Conservation (phyloP, 2,329 filamentous ascomycete species). For the Triangularia verruculosa region DNA sequence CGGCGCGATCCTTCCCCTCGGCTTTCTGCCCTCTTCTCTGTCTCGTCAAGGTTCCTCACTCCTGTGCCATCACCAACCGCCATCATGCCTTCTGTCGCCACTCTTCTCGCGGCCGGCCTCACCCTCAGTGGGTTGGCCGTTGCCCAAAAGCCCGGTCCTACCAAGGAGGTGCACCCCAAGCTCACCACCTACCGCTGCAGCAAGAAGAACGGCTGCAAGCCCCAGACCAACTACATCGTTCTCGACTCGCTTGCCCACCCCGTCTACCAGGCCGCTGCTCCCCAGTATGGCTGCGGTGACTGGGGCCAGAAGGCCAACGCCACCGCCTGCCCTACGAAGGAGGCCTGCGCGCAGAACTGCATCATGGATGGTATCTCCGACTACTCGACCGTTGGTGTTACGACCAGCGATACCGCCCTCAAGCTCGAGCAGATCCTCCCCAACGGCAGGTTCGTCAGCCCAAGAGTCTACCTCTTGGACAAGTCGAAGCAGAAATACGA, state of each 20-base stretch:
- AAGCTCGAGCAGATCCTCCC: constrained; percentile 31
- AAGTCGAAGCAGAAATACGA: constrained; percentile 51
- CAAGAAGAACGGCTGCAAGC: constrained; percentile 44
- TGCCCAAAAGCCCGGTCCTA: constrained; percentile 18
- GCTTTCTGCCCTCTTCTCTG: not conserved
- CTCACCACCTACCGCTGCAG: constrained; percentile 52
- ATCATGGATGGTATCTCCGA: constrained; percentile 24
- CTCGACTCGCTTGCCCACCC: constrained; percentile 40
- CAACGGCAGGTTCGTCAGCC: constrained; percentile 21
- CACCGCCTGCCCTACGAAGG: constrained; percentile 33
- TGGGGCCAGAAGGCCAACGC: constrained; percentile 22
- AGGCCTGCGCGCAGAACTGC: constrained; percentile 27
- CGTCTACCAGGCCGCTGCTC: constrained; percentile 20
- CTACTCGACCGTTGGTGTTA: constrained; percentile 30
- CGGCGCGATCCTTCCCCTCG: not conserved
- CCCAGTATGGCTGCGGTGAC: constrained; percentile 18
- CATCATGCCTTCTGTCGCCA: constrained; percentile 13
- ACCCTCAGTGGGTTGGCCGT: constrained; percentile 15
- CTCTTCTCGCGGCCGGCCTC: constrained; percentile 10
- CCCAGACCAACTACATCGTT: constrained; percentile 48
- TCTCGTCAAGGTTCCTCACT: not conserved
- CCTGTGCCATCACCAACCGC: constrained; percentile 3
- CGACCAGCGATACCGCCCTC: constrained; percentile 40
- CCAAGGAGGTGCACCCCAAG: constrained; percentile 44
- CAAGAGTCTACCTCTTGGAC: constrained; percentile 57